Evolutionary conservation across 768 basidiomycete genomes (phyloP), one percentile per base, ranked within the genome.

Genomic region (Tephrocybe sp.): DNA sequence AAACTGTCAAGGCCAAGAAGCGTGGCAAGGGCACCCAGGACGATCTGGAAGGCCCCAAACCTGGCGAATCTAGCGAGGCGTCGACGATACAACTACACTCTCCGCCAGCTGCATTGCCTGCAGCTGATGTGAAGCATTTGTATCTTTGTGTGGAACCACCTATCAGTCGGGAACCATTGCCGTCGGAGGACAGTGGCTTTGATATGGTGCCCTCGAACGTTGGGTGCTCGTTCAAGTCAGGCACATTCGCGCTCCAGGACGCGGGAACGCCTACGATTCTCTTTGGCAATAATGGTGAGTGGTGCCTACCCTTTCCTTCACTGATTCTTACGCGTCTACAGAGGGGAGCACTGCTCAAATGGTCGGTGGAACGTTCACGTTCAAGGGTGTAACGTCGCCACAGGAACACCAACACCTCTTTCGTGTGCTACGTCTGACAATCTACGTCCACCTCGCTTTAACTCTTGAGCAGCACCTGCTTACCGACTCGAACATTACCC

Each of bases 401-500:
- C 26, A 58, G 4, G 76, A 81, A 45, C 72, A 84, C 54, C 53
- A 57, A 3, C 50, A 71, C 1, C 70, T 89, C 0, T 62, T 65
- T 40, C 73, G 70, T 36, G 66, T 79, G 15, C 77, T 89, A 13
- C 75, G 78, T 13, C 55, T 86, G 9, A 58, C 76, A 0, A 65
- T 80, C 13, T 86, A 81, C 59, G 60, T 73, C 8, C 78, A 83
- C 56, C 71, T 84, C 1, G 80, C 83, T 1, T 70, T 84, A 27
- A 52, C 83, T 4, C 76, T 87, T 13, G 86, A 87, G 57, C 83
- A 86, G 58, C 73, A 77, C 30, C 62, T 85, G 4, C 70, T 86
- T 24, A 47, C 66, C 4, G 72, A 83, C 61, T 80, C 75, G 1
- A 65, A 74, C 41, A 72, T 84, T n/a, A 61, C 64, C 6, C 64